Percentiles rank a stretch among this genome's conserved stretches.
Conservation (phyloP, 306 rosid genomes). For the Carpinus viminea region DNA sequence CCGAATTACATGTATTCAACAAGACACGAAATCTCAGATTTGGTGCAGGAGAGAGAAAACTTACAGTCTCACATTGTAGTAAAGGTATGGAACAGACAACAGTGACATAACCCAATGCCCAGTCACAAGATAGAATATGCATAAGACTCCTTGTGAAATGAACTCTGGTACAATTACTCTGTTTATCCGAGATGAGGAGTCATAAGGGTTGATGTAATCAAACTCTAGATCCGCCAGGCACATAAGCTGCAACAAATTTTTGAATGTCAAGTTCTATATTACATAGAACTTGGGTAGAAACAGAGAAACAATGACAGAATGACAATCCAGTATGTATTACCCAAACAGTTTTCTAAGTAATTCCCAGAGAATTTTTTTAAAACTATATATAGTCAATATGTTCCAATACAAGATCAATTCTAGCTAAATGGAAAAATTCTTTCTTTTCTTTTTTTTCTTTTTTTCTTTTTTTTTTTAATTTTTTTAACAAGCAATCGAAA, state of each 20-base stretch:
- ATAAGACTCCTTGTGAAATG: conserved; percentile 54
- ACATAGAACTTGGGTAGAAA: background rate
- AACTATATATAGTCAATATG: background rate
- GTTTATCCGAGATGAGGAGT: conserved; percentile 71
- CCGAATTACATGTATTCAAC: background rate
- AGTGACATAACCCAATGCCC: conserved; percentile 89
- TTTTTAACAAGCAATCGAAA: background rate
- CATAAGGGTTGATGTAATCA: conserved; percentile 93
- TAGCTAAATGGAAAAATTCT: background rate
- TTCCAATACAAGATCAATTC: conserved; percentile 1
- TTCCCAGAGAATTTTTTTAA: background rate
- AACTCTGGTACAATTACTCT: conserved; percentile 71
- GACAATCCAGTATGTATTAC: background rate
- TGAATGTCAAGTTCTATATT: conserved; percentile 1
- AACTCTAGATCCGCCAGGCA: conserved; percentile 94
- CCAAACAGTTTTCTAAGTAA: background rate
- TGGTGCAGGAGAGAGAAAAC: conserved; percentile 29
- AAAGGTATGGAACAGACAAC: conserved; percentile 66
- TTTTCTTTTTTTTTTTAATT: background rate
- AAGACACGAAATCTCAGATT: background rate
- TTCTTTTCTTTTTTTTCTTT: background rate
- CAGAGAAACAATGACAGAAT: background rate
- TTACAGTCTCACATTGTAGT: conserved; percentile 66
- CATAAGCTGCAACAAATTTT: conserved; percentile 75
- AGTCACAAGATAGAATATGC: conserved; percentile 59